Conservation (phyloP, 2,329 filamentous ascomycete genomes). For the Colletotrichum lentis region DNA sequence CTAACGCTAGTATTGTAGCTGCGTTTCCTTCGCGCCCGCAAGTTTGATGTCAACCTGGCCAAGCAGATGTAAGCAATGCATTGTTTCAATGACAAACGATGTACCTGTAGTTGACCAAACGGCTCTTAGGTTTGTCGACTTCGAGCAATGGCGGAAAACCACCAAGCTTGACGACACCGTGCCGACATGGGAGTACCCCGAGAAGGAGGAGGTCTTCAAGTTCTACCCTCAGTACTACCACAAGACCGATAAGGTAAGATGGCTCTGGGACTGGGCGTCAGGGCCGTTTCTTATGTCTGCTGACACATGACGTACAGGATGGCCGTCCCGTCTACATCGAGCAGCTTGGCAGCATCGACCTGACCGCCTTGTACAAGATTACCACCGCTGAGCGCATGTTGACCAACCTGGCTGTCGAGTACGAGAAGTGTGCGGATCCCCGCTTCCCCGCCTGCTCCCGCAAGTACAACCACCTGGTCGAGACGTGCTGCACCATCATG, state of each 20-base stretch:
- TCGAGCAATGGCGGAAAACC: constrained; percentile 89
- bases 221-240: constrained; percentile 99
- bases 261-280: background rate
- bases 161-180: constrained; percentile 85
- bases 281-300: background rate
- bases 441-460: constrained; percentile 94
- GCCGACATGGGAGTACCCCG: constrained; percentile 83
- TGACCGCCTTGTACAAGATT: constrained; percentile 90
- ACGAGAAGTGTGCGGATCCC: constrained; percentile 94
- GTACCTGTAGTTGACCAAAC: constrained; percentile 9
- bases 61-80: constrained; percentile 78
- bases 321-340: constrained; percentile 98
- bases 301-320: constrained; percentile 65
- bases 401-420: constrained; percentile 94
- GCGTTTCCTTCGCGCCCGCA: constrained; percentile 90
- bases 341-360: constrained; percentile 90
- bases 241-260: constrained; percentile 82
- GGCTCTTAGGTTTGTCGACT: constrained; percentile 79
- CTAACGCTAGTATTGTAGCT: constrained; percentile 59
- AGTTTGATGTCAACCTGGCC: constrained; percentile 85
- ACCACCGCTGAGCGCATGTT: constrained; percentile 94
- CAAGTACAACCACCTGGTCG: constrained; percentile 86
- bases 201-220: constrained; percentile 83
- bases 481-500: constrained; percentile 99
- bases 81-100: background rate